Percentiles rank a stretch among this genome's conserved stretches.
These are phyloP conservation scores for Penicillium pulvis DNA, from an alignment of 495 filamentous ascomycete genomes.

Conservation along the genomic window DNA sequence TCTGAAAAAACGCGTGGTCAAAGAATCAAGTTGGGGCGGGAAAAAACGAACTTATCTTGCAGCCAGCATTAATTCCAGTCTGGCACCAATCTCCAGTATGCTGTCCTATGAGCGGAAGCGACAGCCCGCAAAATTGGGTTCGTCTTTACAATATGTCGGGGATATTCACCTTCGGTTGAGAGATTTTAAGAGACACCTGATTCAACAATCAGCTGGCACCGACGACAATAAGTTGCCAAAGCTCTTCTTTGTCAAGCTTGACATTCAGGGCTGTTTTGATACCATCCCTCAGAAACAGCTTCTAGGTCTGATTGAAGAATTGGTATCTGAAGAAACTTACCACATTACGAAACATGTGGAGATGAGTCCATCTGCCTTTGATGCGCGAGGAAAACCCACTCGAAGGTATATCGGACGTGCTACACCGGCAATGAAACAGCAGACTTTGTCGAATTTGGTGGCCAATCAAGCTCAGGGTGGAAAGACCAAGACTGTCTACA, in stretches of 20 bases:
- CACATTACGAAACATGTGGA: conserved; percentile 74
- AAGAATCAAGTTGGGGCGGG: conserved; percentile 43
- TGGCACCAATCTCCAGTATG: conserved; percentile 74
- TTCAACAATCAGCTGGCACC: conserved; percentile 5
- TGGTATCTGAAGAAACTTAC: conserved; percentile 69
- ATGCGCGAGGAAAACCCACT: conserved; percentile 45
- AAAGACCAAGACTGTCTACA: conserved; percentile 70
- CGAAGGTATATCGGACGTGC: conserved; percentile 68
- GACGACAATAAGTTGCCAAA: conserved; percentile 12
- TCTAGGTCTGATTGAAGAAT: conserved; percentile 62
- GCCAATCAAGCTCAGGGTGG: conserved; percentile 38
- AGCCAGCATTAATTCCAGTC: conserved; percentile 76
- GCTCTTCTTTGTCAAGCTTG: conserved; percentile 87
- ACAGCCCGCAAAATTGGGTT: conserved; percentile 66
- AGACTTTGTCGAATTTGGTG: conserved; percentile 57
- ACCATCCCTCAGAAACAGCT: conserved; percentile 83
- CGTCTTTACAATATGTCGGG: conserved; percentile 74
- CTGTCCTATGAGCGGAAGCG: conserved; percentile 73
- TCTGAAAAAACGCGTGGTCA: conserved; percentile 62
- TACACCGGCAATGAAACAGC: conserved; percentile 48
- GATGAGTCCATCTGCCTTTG: conserved; percentile 46
- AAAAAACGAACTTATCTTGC: conserved; percentile 53
- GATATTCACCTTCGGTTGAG: conserved; percentile 81
- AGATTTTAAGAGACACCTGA: conserved; percentile 56
- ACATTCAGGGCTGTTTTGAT: conserved; percentile 92